phyloP scores from a whole-genome alignment of 352 stramenopile species.

The Phytophthora sp. region DNA sequence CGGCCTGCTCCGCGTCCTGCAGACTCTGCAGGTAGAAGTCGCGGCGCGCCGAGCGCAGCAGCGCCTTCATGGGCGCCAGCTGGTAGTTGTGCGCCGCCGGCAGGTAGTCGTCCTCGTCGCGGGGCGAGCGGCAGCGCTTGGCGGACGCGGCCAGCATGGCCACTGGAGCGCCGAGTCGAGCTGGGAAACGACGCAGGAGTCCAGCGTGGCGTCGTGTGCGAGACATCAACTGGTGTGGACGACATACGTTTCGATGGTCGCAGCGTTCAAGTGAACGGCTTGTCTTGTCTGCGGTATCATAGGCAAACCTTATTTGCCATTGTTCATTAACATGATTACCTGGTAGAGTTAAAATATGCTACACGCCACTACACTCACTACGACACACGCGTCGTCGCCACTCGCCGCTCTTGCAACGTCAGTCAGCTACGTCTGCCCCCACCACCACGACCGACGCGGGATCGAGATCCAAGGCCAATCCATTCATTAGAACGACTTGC shows the following conservation, averaged over 20 bases:
- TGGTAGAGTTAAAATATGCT: conserved; percentile 16
- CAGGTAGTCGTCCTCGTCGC: conserved; percentile 25
- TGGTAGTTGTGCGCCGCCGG: conserved; percentile 34
- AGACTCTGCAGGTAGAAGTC: conserved; percentile 30
- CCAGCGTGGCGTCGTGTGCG: conserved; percentile 5
- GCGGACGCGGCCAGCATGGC: conserved; percentile 29
- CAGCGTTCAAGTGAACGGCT: conserved; percentile 6
- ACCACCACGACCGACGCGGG: too few relatives aligned
- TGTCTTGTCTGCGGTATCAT: neutral
- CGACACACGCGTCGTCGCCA: conserved; percentile 16
- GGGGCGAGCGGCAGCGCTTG: conserved; percentile 48
- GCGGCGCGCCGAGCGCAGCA: conserved; percentile 28
- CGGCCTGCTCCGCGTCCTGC: conserved; percentile 1
- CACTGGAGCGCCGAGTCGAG: neutral
- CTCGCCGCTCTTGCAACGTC: too few relatives aligned
- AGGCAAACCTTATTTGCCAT: too few relatives aligned
- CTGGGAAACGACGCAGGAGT: conserved; percentile 3
- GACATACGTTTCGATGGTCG: conserved; percentile 25
- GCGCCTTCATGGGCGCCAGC: conserved; percentile 31
- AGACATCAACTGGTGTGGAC: conserved; percentile 15
- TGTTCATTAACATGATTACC: too few relatives aligned
- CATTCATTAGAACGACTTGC: conserved; percentile 76
- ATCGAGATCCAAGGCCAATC: too few relatives aligned
- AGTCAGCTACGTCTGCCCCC: too few relatives aligned
- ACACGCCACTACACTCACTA: conserved; percentile 17